phyloP scores from a whole-genome alignment of 139 green algal genomes.

The Trebouxia sp. region DNA sequence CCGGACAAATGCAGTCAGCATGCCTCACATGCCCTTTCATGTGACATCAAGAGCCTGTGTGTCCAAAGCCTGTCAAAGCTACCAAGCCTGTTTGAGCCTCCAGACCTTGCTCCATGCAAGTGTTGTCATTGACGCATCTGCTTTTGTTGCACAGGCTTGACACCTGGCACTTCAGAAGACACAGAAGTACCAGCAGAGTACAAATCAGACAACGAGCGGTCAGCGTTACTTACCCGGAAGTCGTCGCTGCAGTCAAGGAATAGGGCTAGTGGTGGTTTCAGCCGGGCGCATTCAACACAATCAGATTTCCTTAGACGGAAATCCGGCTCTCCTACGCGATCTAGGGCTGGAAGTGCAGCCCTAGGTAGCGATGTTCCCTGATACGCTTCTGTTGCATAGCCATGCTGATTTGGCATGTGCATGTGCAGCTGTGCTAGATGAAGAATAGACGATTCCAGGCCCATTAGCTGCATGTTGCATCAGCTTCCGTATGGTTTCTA shows the following conservation, averaged over 20 bases:
- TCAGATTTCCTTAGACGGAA: neutral
- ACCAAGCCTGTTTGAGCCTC: too few species aligned
- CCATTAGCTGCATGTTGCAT: too few species aligned
- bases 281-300: neutral
- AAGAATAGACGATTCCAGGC: too few species aligned
- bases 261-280: neutral
- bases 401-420: neutral
- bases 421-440: too few species aligned
- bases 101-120: too few species aligned
- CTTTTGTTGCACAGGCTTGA: neutral
- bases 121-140: neutral
- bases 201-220: conserved; percentile 1
- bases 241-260: neutral
- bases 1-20: too few species aligned
- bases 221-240: neutral
- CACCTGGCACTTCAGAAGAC: neutral
- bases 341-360: neutral
- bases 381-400: neutral
- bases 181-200: neutral
- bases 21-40: too few species aligned
- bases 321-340: neutral
- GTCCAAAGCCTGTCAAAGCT: too few species aligned
- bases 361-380: neutral
- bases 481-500: too few species aligned
- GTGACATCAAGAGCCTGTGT: too few species aligned